phyloP scores from a whole-genome alignment of 1,284 basidiomycete species.

The Vanrija pseudolonga region DNA sequence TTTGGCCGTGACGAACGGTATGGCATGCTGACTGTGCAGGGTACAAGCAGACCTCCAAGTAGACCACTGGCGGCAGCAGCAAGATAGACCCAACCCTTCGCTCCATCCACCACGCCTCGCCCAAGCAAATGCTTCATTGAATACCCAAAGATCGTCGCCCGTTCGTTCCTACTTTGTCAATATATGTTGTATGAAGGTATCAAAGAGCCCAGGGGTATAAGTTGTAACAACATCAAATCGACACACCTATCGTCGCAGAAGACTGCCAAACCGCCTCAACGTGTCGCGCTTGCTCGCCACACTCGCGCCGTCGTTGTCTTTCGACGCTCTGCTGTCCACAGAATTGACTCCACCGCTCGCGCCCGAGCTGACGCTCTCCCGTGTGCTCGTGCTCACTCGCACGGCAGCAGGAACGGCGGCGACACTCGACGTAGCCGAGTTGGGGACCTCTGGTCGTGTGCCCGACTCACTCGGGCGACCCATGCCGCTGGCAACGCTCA shows the following conservation, averaged over 20 bases:
- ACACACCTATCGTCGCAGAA: constrained; percentile 22
- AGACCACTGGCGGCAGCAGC: too few relatives aligned
- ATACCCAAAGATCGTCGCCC: constrained; percentile 4
- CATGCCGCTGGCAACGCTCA: background rate
- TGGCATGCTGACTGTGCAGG: constrained; percentile 17
- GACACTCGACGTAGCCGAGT: background rate
- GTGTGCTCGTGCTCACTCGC: background rate
- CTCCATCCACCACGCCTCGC: background rate
- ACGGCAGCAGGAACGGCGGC: background rate
- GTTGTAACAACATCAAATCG: background rate
- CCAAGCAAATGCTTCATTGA: background rate
- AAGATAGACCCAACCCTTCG: background rate
- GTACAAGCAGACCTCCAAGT: constrained; percentile 43
- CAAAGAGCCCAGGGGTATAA: background rate
- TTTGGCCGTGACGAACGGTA: too few relatives aligned
- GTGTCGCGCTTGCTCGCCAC: background rate
- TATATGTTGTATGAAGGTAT: constrained; percentile 15
- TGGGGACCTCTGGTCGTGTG: background rate
- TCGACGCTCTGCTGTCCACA: background rate
- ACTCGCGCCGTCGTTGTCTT: constrained; percentile 1
- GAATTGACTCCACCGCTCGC: background rate
- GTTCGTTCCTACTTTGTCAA: constrained; percentile 2
- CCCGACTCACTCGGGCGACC: constrained; percentile 1
- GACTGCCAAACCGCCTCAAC: constrained; percentile 34
- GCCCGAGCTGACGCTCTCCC: background rate